Evolutionary conservation across 495 filamentous ascomycete genomes (phyloP), one percentile per base, ranked within the genome.

Genomic region (Lentithecium fluviatile): DNA sequence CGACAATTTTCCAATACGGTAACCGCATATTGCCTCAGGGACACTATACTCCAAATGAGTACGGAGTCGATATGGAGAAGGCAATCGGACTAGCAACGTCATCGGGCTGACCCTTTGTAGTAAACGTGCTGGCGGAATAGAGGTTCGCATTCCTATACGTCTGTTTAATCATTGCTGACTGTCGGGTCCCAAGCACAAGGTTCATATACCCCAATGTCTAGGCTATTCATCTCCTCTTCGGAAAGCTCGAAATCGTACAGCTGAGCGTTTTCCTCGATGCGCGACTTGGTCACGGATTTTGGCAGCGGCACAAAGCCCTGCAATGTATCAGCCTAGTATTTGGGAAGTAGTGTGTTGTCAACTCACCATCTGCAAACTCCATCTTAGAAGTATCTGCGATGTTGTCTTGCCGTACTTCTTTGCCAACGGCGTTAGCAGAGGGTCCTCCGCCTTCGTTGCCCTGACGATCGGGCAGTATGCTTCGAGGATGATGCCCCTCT

Each of bases 171-270:
- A 53, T 46, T 50, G 53, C 52, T 69, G 6, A 59, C 78, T 0
- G 84, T 83, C 1, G 89, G 89, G 70, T 93, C 89, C 90, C 90
- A 95, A 62, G 80, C 78, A 48, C 84, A 84, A 4, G 88, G 86
- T 12, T 70, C 62, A 68, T 90, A 89, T 64, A 84, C 77, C 19
- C 71, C 69, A 11, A 78, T 79, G 45, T 86, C 74, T 64, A 87
- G 64, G 20, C 56, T 69, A 48, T 76, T 68, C 65, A 83, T 79
- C 52, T 91, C 88, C 52, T 85, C 82, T 1, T 73, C 71, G 0
- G 75, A 76, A 40, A 97, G 72, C 68, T 91, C 87, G 74, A 96
- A 97, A 71, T 90, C 89, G 74, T 85, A 96, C 1, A 96, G 74
- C 38, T 85, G 75, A 0, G 84, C 78, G 70, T 97, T 97, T 71